Conservation (phyloP, 176 grass and related monocot species). For the Oryza longistaminata region DNA sequence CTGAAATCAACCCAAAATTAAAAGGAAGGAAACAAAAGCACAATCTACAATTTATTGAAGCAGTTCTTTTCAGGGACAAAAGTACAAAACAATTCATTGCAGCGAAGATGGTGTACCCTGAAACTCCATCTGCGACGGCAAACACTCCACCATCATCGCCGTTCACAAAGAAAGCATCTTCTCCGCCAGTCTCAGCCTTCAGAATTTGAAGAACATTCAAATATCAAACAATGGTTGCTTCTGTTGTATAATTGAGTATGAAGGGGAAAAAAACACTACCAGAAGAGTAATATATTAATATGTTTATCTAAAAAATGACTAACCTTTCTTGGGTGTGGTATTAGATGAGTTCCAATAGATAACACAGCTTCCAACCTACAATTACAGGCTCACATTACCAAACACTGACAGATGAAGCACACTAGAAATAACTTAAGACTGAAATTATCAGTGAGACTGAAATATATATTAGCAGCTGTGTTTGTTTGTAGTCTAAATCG, state of each 20-base stretch:
- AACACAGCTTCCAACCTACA: constrained; percentile 62
- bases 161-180: constrained; percentile 80
- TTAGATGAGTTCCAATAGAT: constrained; percentile 63
- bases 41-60: not conserved
- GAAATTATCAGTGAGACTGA: too few species aligned
- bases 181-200: constrained; percentile 70
- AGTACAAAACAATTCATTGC: not conserved
- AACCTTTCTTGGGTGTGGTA: constrained; percentile 85
- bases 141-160: constrained; percentile 58
- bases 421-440: not conserved
- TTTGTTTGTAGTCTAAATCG: too few species aligned
- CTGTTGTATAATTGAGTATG: not conserved
- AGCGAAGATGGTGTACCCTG: constrained; percentile 53
- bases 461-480: too few species aligned
- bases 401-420: not conserved
- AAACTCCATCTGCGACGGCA: constrained; percentile 96
- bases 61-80: not conserved
- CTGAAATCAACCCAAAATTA: constrained; percentile 6
- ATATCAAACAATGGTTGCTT: not conserved
- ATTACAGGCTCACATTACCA: not conserved
- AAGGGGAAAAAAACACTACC: not conserved
- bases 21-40: not conserved
- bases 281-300: not conserved
- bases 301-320: not conserved
- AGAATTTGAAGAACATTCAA: not conserved